Percentiles rank a stretch among this genome's conserved stretches.
These are phyloP conservation scores for Metschnikowia aberdeeniae DNA, from an alignment of 805 yeast species.

Conservation along the genomic window DNA sequence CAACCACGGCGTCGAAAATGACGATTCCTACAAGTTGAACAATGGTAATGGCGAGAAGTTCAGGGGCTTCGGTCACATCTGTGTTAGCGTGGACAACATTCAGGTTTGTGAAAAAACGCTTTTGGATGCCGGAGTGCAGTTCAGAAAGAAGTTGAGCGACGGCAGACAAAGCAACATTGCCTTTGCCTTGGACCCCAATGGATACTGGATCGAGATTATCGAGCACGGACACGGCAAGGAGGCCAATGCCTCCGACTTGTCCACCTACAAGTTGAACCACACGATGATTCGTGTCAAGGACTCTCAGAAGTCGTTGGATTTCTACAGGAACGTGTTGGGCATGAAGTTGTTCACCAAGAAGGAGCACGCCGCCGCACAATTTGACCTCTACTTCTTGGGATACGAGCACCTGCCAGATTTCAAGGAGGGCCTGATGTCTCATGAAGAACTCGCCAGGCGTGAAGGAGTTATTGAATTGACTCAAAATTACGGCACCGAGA, in stretches of 20 bases:
- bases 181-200: slow-evolving; percentile 91
- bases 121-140: slow-evolving; percentile 58
- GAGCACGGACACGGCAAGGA: slow-evolving; percentile 46
- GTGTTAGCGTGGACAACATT: slow-evolving; percentile 81
- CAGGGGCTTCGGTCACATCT: slow-evolving; percentile 93
- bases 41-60: slow-evolving; percentile 83
- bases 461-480: slow-evolving; percentile 86
- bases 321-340: slow-evolving; percentile 78
- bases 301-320: slow-evolving; percentile 66
- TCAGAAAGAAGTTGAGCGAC: slow-evolving; percentile 79
- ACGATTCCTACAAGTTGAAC: slow-evolving; percentile 52
- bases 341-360: slow-evolving; percentile 62
- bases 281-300: slow-evolving; percentile 92
- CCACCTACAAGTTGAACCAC: slow-evolving; percentile 67
- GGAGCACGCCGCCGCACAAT: slow-evolving; percentile 65
- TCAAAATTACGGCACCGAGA: slow-evolving; percentile 94
- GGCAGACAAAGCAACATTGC: slow-evolving; percentile 95
- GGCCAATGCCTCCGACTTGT: slow-evolving; percentile 35
- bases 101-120: slow-evolving; percentile 55
- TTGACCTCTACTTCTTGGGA: slow-evolving; percentile 83
- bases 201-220: slow-evolving; percentile 93
- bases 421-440: slow-evolving; percentile 39
- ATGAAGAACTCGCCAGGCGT: slow-evolving; percentile 33
- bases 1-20: slow-evolving; percentile 67
- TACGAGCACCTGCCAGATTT: slow-evolving; percentile 48